Conservation (phyloP, 176 grass and related monocot species). For the Coix lacrymajobi region DNA sequence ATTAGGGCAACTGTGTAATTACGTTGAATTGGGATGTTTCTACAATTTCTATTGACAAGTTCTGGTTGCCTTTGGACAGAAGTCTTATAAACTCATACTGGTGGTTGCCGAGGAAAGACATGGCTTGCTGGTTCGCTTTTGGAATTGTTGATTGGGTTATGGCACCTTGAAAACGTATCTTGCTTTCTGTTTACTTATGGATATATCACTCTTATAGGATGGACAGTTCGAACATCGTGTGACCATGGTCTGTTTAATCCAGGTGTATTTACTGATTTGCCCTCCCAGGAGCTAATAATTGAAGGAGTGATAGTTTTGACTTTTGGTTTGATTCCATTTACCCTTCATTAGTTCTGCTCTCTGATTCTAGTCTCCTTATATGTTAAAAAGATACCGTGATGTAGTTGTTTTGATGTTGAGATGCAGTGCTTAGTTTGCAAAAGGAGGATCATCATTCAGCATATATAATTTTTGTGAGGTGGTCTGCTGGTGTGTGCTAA, state of each 20-base stretch:
- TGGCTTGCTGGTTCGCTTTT: slow-evolving; percentile 29
- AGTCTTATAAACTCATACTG: slow-evolving; percentile 19
- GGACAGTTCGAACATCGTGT: slow-evolving; percentile 8
- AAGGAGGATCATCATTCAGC: background rate
- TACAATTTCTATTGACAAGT: slow-evolving; percentile 24
- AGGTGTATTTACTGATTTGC: slow-evolving; percentile 13
- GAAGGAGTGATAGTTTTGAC: background rate
- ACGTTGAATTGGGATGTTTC: background rate
- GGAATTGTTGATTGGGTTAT: slow-evolving; percentile 15
- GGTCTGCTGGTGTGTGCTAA: background rate
- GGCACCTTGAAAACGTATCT: slow-evolving; percentile 6
- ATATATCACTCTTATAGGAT: background rate
- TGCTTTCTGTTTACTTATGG: slow-evolving; percentile 10
- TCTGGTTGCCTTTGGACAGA: slow-evolving; percentile 37
- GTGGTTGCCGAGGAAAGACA: background rate
- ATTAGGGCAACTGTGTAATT: background rate
- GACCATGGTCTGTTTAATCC: slow-evolving; percentile 15
- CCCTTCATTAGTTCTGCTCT: slow-evolving; percentile 1
- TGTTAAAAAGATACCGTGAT: background rate
- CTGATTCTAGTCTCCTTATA: background rate
- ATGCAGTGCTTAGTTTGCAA: background rate
- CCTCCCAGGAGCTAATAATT: background rate
- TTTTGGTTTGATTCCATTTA: slow-evolving; percentile 15
- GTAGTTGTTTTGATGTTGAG: background rate
- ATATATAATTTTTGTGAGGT: background rate